Evolutionary conservation across 2,329 filamentous ascomycete genomes (phyloP), one percentile per base, ranked within the genome.

Genomic region (Aspergillus tanneri): DNA sequence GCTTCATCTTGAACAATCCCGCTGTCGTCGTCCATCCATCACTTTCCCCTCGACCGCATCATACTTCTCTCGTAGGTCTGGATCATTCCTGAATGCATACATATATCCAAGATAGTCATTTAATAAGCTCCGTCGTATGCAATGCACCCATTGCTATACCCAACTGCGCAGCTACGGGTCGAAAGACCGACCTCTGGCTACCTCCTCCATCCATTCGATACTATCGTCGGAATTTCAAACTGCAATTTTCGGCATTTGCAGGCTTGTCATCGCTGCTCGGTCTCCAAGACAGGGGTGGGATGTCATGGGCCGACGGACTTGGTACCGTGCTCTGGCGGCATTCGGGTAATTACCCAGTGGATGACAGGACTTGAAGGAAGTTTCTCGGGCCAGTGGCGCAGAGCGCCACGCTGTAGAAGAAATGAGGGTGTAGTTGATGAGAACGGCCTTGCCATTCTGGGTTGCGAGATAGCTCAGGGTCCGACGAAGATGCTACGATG

Each of bases 291-390:
- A 27, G 57, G 54, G 5, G 49, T 35, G 18, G 60, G 21, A 76
- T 55, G 18, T 54, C 54, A n/a, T 59, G 64, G 2, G 70, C 67
- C 70, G 65, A 4, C 61, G 54, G 4, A 75, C 59, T 18, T 70
- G 62, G 11, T 52, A 35, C 6, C 71, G 64, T 11, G 72, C 53
- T 6, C 59, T 62, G n/a, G 21, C 51, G 54, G 19, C 67, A 67
- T 36, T 68, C 61, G 1, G 74, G 73, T 4, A 74, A n/a, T 50
- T 35, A 74, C 60, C 55, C 70, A 65, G 48, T 74, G 68, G 2
- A 66, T 67, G 1, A 76, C 19, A 0, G 63, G 68, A 0, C 72
- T n/a, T n/a, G n/a, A n/a, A n/a, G n/a, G 69, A 6, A 73, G 25
- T 12, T 66, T 48, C 0, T 58, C 50, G 1, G 72, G 74, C 46